A percentile compares a stretch with the other conserved stretches of the same genome.
Conservation (phyloP, 805 yeast genomes). For the Saturnispora saitoi region DNA sequence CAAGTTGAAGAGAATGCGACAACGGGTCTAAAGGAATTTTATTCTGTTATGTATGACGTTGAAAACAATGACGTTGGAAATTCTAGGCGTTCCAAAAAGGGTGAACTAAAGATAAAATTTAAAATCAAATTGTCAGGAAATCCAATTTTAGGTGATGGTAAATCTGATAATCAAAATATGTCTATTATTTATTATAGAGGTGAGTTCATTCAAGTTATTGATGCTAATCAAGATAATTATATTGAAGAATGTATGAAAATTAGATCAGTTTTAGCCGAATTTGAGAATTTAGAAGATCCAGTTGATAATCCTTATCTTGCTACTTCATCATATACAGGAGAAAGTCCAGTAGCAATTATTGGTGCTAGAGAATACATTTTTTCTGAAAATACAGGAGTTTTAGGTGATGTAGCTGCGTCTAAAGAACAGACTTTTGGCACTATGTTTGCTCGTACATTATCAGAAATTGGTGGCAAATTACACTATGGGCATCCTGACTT, state of each 20-base stretch:
- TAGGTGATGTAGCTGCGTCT: conserved; percentile 96
- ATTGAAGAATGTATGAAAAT: conserved; percentile 90
- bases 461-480: conserved; percentile 88
- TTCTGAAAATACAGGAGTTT: conserved; percentile 83
- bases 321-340: conserved; percentile 37
- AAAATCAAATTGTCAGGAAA: conserved; percentile 80
- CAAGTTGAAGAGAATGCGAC: conserved; percentile 38
- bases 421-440: conserved; percentile 97
- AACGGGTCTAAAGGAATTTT: conserved; percentile 35
- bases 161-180: conserved; percentile 91
- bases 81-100: conserved; percentile 20
- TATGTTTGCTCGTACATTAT: conserved; percentile 83
- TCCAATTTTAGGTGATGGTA: conserved; percentile 94
- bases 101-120: conserved; percentile 39
- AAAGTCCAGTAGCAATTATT: conserved; percentile 73
- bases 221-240: conserved; percentile 95
- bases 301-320: conserved; percentile 44
- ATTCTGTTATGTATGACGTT: conserved; percentile 64
- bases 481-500: conserved; percentile 98
- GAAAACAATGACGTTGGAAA: conserved; percentile 40
- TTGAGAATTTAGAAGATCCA: conserved; percentile 59
- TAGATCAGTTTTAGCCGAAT: conserved; percentile 79
- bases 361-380: conserved; percentile 95
- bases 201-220: conserved; percentile 89
- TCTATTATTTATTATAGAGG: conserved; percentile 84